A percentile compares a stretch with the other conserved stretches of the same genome.
These are phyloP conservation scores for Carnegiea gigantea DNA, from an alignment of 179 eudicot genomes.

Conservation along the genomic window DNA sequence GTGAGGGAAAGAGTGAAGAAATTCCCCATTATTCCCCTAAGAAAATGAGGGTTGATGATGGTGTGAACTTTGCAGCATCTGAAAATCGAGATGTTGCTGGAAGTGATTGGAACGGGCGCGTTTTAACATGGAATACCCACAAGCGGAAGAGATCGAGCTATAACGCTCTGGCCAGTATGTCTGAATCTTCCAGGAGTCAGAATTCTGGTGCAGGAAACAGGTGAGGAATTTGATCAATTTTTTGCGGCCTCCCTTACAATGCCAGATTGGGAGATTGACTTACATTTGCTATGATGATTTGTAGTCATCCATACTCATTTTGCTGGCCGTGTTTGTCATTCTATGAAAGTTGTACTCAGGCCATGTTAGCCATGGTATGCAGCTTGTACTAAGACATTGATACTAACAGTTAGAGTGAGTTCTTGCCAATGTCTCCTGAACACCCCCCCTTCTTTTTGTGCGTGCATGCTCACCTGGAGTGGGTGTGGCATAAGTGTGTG, in stretches of 20 bases:
- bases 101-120: constrained; percentile 34
- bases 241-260: not conserved
- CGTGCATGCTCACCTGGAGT: too few relatives aligned
- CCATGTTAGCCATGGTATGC: not conserved
- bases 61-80: constrained; percentile 26
- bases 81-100: constrained; percentile 38
- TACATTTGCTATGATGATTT: not conserved
- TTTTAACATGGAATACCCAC: constrained; percentile 69
- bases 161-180: constrained; percentile 30
- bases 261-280: not conserved
- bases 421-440: too few relatives aligned
- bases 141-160: constrained; percentile 70
- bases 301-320: not conserved
- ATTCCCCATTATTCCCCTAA: constrained; percentile 31
- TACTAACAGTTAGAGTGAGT: not conserved
- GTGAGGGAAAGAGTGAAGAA: constrained; percentile 64
- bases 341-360: not conserved
- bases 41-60: constrained; percentile 46
- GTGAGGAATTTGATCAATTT: constrained; percentile 24
- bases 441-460: too few relatives aligned
- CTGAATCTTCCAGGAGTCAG: constrained; percentile 32
- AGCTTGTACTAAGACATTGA: not conserved
- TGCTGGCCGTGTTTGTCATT: not conserved
- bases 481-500: too few relatives aligned
- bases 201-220: constrained; percentile 33